Base-by-base conservation (phyloP, 805 yeast genomes). In the Nakazawaea sp. region DNA sequence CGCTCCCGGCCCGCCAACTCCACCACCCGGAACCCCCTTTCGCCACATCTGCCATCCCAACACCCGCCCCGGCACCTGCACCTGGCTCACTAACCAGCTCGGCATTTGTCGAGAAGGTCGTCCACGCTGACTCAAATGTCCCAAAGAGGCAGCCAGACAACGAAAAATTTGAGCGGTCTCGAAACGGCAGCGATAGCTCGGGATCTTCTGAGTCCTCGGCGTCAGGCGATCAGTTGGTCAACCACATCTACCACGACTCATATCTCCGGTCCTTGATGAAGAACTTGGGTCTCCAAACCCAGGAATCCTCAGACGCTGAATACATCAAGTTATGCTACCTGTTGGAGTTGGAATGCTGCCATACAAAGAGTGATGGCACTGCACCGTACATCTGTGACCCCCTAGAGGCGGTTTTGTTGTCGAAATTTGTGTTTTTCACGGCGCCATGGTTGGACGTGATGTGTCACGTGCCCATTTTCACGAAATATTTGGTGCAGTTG, bases 341-440 rank as follows among this genome's bases (percentile, higher is more conserved):
- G 17, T 24, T 39, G 15, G 42, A 39, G 27, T 13, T 39, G 9
- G 38, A 34, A 17, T 30, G 29, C 23, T 28, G 31, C 13, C 12
- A 11, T 10, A 27, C 3, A 2, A 29, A 26, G 7, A 21, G 15
- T 8, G 26, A 41, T 32, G 44, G 44, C 9, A 39, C 35, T 13
- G 39, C 43, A 26, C 44, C 44, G 5, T 41, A 19, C 34, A 30
- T 38, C 8, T 43, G 46, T 33, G 41, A 35, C 30, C 41, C 41
- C 11, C 26, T 36, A 18, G 46, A 43, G 23, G 21, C 39, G 8
- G n/a, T 35, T 28, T 33, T 43, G 15, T 12, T 38, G 24, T 30
- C 35, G 11, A 29, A 29, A 4, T 43, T 38, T 25, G 32, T 43
- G 17, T 32, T 33, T 4, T 27, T 33, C 18, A 36, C 43, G 3